Conservation (phyloP, 768 basidiomycete species). For the Dentipellis sp. region DNA sequence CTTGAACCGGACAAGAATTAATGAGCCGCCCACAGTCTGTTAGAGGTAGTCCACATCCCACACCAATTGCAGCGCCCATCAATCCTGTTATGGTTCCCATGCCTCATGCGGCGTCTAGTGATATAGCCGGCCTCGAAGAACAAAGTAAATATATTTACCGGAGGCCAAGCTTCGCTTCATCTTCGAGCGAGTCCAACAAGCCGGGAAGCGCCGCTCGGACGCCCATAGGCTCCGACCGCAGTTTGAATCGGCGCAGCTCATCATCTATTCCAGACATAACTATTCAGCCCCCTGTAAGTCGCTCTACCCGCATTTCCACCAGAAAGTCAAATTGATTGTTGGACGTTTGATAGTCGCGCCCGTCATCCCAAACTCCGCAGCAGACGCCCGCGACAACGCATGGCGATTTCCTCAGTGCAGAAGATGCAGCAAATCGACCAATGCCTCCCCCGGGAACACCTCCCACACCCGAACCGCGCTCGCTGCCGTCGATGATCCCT, state of each 20-base stretch:
- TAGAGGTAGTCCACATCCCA: neutral
- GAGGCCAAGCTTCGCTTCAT: slow-evolving; percentile 9
- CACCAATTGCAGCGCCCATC: neutral
- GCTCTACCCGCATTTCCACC: neutral
- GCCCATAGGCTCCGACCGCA: slow-evolving; percentile 6
- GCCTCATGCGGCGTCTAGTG: neutral
- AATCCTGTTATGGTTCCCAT: neutral
- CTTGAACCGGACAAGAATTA: too few relatives aligned
- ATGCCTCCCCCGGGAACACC: slow-evolving; percentile 3
- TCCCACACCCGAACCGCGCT: neutral
- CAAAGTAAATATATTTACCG: slow-evolving; percentile 5
- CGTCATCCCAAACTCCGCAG: slow-evolving; percentile 13
- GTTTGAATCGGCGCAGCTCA: slow-evolving; percentile 5
- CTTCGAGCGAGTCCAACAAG: slow-evolving; percentile 7
- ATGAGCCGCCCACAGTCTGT: neutral
- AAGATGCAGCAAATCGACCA: slow-evolving; percentile 8
- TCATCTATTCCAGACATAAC: slow-evolving; percentile 9
- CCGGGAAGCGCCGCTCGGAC: neutral
- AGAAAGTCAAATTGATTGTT: neutral
- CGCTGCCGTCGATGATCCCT: neutral
- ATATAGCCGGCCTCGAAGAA: neutral
- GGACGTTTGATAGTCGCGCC: slow-evolving; percentile 6
- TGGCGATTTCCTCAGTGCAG: slow-evolving; percentile 7
- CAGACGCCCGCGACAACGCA: slow-evolving; percentile 3
- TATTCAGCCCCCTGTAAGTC: slow-evolving; percentile 8